Evolutionary conservation across 441 rosid species (phyloP).

Genomic region (Sinapis alba): DNA sequence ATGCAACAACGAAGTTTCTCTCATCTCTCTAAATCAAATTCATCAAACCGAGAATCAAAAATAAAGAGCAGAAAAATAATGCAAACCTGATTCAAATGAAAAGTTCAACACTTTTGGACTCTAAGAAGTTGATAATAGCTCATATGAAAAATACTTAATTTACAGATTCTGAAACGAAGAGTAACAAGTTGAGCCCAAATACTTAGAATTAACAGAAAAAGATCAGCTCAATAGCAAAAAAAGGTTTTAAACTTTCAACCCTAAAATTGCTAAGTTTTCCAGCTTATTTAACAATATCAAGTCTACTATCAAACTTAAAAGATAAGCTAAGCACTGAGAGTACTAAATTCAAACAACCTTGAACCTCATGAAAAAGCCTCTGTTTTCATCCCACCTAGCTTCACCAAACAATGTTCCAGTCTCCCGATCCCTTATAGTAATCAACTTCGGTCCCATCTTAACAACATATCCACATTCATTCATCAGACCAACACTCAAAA

Average conservation of each 20-base stretch:
- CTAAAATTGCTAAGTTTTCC: background rate
- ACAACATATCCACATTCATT: background rate
- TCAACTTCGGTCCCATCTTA: background rate
- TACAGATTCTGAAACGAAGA: background rate
- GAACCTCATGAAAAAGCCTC: background rate
- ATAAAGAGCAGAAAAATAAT: no score
- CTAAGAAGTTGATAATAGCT: no score
- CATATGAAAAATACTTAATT: no score
- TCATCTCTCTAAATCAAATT: background rate
- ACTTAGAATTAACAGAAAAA: no score
- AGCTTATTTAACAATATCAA: no score
- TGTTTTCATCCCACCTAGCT: background rate
- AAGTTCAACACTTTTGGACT: background rate
- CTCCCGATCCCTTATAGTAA: background rate
- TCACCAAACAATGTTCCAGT: background rate
- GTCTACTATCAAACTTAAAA: no score
- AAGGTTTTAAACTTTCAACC: background rate
- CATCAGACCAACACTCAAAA: conserved; percentile 15
- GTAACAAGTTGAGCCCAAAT: background rate
- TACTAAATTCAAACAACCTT: background rate
- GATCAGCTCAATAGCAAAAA: background rate
- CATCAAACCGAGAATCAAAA: background rate
- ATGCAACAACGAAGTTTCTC: background rate
- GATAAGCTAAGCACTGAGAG: background rate
- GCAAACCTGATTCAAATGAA: no score